Evolutionary conservation across 345 rosid genomes (phyloP).

Genomic region (Triadica sebifera): DNA sequence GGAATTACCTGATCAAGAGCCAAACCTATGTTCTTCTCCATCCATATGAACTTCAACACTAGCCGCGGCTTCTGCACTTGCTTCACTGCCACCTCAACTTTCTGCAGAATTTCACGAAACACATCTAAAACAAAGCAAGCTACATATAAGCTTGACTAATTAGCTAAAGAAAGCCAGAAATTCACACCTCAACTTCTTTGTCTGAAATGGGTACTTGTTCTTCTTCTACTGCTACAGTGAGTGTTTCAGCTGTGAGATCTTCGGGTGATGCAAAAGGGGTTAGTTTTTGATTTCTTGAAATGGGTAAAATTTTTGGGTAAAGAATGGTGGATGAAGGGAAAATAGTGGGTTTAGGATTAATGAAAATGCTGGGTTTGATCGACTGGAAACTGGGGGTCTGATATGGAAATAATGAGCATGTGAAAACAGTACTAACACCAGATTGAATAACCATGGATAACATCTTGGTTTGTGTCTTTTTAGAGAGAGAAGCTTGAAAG

Average conservation of each 20-base stretch:
- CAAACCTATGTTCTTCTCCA: constrained; percentile 84
- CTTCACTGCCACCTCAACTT: constrained; percentile 36
- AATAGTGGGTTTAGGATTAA: constrained; percentile 6
- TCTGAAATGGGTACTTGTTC: constrained; percentile 8
- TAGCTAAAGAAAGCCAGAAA: constrained; percentile 3
- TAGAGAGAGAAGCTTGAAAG: neutral
- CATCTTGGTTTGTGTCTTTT: constrained; percentile 22
- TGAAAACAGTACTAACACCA: constrained; percentile 22
- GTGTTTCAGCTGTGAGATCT: constrained; percentile 39
- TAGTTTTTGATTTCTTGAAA: constrained; percentile 36
- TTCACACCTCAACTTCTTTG: constrained; percentile 32
- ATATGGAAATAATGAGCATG: constrained; percentile 21
- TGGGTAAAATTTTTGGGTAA: constrained; percentile 23
- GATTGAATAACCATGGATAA: constrained; percentile 47
- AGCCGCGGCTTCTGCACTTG: constrained; percentile 57
- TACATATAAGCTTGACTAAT: neutral
- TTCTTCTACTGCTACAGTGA: constrained; percentile 7
- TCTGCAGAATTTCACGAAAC: constrained; percentile 27
- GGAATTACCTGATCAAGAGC: constrained; percentile 67
- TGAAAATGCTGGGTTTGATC: constrained; percentile 12
- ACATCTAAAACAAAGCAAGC: neutral
- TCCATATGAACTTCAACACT: constrained; percentile 78
- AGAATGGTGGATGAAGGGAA: constrained; percentile 9
- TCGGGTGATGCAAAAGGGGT: constrained; percentile 46
- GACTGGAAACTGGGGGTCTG: constrained; percentile 20